Evolutionary conservation across 352 stramenopile genomes (phyloP).

Genomic region (Elongisporangium undulatum): DNA sequence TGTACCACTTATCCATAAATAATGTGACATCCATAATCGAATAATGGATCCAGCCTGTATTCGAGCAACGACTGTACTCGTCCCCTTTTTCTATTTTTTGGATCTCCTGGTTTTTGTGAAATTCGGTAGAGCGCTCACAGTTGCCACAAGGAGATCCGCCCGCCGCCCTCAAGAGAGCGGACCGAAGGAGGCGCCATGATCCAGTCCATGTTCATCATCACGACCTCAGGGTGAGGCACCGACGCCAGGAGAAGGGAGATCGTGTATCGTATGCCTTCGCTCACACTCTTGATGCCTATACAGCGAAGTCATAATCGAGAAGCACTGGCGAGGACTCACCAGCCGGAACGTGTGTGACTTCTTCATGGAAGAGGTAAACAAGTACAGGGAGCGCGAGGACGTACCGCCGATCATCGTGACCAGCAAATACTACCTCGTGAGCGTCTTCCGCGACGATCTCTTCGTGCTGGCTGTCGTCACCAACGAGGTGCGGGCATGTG

Average conservation of each 20-base stretch:
- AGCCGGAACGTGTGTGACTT: slow-evolving; percentile 95
- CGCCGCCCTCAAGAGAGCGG: neutral
- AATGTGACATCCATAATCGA: neutral
- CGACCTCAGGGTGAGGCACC: slow-evolving; percentile 72
- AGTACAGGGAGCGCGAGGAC: slow-evolving; percentile 84
- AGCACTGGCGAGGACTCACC: slow-evolving; percentile 96
- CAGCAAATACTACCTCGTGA: slow-evolving; percentile 90
- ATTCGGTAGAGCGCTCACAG: neutral
- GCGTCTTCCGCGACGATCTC: slow-evolving; percentile 92
- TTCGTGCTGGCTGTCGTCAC: slow-evolving; percentile 95
- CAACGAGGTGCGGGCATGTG: slow-evolving; percentile 79
- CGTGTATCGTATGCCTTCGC: neutral
- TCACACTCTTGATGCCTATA: slow-evolving; percentile 8
- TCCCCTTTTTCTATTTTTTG: slow-evolving; percentile 4
- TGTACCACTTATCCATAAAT: neutral
- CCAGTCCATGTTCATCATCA: slow-evolving; percentile 97
- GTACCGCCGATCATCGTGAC: slow-evolving; percentile 87
- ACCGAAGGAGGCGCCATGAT: slow-evolving; percentile 77
- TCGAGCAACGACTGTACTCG: neutral
- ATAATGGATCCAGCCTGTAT: neutral
- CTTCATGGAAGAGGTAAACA: slow-evolving; percentile 97
- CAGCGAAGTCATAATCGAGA: slow-evolving; percentile 97
- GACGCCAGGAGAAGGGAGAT: slow-evolving; percentile 2
- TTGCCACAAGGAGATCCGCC: slow-evolving; percentile 1
- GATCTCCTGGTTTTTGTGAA: slow-evolving; percentile 2